Evolutionary conservation across 129 eudicot species (phyloP), one percentile per base, ranked within the genome.

Genomic region (Artemisia tridentata): DNA sequence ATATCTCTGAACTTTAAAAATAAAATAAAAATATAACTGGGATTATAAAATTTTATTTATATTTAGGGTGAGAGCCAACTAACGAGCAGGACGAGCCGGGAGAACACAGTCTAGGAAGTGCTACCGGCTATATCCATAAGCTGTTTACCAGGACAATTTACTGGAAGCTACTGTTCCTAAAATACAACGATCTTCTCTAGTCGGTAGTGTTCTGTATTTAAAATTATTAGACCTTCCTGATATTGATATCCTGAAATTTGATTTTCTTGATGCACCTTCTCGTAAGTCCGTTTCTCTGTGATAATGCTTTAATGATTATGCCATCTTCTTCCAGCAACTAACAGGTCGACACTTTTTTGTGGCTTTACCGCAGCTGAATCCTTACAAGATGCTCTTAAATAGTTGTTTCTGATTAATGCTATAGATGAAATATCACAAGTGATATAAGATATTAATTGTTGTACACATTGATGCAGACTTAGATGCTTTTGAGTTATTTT

Each of bases 21-120:
- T 14, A 12, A 31, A 31, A 23, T 23, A 23, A 31, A 31, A 31
- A 4, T 4, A n/a, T n/a, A n/a, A n/a, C n/a, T n/a, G n/a, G n/a
- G n/a, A n/a, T n/a, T n/a, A n/a, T n/a, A n/a, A n/a, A 31, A 5
- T 31, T 31, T 31, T 62, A 46, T 67, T 14, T 23, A 52, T 57
- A 69, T 77, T 46, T 73, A 95, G 97, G 84, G 97, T 95, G 71
- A 97, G 88, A 80, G 96, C 97, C 64, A 84, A 88, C 78, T 97
- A 95, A 69, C 99, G 97, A 57, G 96, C 97, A 57, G 99, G 99
- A 25, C 85, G 99, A 75, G 99, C 99, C 43, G 99, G 97, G 71
- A 83, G 97, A 80, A 95, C 99, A 31, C 88, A 96, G 66, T 93
- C 99, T 16, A 95, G 99, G 27, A 95, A 86, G 71, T 95, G 99